Evolutionary conservation across 2,329 filamentous ascomycete species (phyloP), one percentile per base, ranked within the genome.

Genomic region (Fusarium lyarnte): DNA sequence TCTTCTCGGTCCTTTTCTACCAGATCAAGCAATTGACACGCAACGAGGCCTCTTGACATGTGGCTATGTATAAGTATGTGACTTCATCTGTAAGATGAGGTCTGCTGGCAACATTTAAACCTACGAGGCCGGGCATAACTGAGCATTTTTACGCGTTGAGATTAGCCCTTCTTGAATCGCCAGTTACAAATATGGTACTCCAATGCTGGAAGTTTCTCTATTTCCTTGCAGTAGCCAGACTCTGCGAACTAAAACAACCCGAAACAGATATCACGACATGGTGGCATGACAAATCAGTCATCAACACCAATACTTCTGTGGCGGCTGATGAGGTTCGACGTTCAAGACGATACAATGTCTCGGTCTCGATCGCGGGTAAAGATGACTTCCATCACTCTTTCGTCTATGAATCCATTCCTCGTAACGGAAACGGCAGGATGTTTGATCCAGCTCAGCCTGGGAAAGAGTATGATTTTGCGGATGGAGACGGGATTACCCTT

Each of bases 31-130:
- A 27, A 27, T n/a, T 16, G 19, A 13, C 23, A 53, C 33, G 33
- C 23, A 39, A n/a, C 39, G 49, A 53, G 33, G 49, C 49, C 33
- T 39, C 33, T 39, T 17, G 3, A 5, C 33, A 17, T 27, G 19
- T 13, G 49, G 13, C 7, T n/a, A 16, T 27, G 23, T 2, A n/a
- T 2, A 21, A 23, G 16, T 9, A 7, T 27, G 23, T 27, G 4
- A 1, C 2, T 39, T 38, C 13, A 27, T 27, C 9, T 21, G 10
- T 4, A 36, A 16, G 11, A 25, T 36, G 3, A 21, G 5, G 12
- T 16, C 4, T 7, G 16, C 13, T 13, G 0, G 3, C 8, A 23
- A 7, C 1, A 8, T 2, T 3, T 13, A 13, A n/a, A n/a, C 5
- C 27, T 47, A 17, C 9, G 29, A 29, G 11, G 29, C 29, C 29